Evolutionary conservation across 352 stramenopile genomes (phyloP).

Genomic region (Phytophthora pistaciae): DNA sequence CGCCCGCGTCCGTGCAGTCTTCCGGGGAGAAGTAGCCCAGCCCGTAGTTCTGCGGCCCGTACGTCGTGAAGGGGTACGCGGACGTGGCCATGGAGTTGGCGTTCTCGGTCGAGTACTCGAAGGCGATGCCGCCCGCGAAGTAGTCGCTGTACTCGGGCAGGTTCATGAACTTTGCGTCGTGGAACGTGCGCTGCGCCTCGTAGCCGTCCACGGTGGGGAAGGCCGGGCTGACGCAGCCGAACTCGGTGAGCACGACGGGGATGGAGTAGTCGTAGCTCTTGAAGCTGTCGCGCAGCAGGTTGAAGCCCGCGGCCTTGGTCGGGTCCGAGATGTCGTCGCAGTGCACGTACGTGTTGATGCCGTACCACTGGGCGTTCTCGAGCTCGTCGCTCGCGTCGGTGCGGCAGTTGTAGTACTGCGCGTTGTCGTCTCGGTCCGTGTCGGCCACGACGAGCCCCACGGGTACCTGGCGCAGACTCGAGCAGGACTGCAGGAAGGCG

Average conservation of each 20-base stretch:
- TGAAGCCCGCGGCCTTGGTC: constrained; percentile 60
- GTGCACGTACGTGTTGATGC: constrained; percentile 86
- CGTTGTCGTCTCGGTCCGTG: constrained; percentile 63
- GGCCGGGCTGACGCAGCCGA: constrained; percentile 31
- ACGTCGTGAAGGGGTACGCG: constrained; percentile 73
- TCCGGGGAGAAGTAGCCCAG: constrained; percentile 77
- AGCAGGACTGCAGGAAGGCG: constrained; percentile 68
- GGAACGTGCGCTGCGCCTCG: constrained; percentile 79
- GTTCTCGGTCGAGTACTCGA: constrained; percentile 86
- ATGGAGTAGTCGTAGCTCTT: constrained; percentile 62
- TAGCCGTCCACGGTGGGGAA: constrained; percentile 68
- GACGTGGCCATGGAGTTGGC: constrained; percentile 68
- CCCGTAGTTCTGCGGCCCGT: constrained; percentile 78
- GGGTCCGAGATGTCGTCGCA: constrained; percentile 67
- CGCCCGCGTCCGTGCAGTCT: constrained; percentile 59
- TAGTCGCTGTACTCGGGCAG: constrained; percentile 53
- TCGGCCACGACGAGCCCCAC: constrained; percentile 82
- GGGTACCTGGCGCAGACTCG: constrained; percentile 69
- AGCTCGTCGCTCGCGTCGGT: constrained; percentile 63
- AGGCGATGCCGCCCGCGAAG: constrained; percentile 75
- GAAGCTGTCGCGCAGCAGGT: constrained; percentile 69
- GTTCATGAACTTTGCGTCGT: constrained; percentile 75
- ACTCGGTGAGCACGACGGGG: constrained; percentile 43
- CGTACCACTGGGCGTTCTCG: constrained; percentile 88
- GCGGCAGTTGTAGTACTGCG: constrained; percentile 88